Conservation (phyloP, 306 rosid genomes). For the Cicer chorassanicum region DNA sequence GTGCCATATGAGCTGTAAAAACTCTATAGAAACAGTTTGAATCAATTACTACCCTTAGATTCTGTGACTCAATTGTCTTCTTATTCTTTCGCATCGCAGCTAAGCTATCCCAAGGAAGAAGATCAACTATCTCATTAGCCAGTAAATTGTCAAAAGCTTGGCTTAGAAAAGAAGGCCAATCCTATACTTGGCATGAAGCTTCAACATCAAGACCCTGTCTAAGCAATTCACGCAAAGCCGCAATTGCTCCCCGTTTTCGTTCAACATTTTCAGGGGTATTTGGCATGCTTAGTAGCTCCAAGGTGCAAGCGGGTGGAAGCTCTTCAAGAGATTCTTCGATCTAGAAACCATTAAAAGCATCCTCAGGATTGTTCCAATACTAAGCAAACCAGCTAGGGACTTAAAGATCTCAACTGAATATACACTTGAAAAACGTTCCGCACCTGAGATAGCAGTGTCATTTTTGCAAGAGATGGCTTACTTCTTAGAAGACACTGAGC, state of each 20-base stretch:
- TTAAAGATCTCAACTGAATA: constrained; percentile 3
- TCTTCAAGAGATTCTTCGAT: constrained; percentile 99
- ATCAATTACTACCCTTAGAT: constrained; percentile 85
- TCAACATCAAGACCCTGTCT: constrained; percentile 97
- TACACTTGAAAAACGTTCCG: constrained; percentile 16
- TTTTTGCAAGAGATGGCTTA: constrained; percentile 75
- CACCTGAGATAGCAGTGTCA: constrained; percentile 81
- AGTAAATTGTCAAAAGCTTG: constrained; percentile 75
- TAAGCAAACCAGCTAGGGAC: constrained; percentile 29
- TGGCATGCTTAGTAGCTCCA: constrained; percentile 84
- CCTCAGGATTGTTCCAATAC: constrained; percentile 43
- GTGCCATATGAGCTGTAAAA: constrained; percentile 80
- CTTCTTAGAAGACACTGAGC: constrained; percentile 90
- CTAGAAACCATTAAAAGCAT: constrained; percentile 55
- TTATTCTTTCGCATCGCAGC: constrained; percentile 81
- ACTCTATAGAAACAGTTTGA: constrained; percentile 75
- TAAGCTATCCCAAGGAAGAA: constrained; percentile 89
- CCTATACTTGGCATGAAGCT: constrained; percentile 81
- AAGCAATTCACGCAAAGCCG: constrained; percentile 89
- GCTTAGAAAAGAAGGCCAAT: constrained; percentile 91
- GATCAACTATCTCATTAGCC: constrained; percentile 88
- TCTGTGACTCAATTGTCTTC: constrained; percentile 93
- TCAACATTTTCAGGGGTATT: constrained; percentile 73
- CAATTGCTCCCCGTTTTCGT: constrained; percentile 87
- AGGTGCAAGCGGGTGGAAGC: constrained; percentile 95